Base-by-base conservation (phyloP, 805 yeast species). In the Saturnispora dispora region DNA sequence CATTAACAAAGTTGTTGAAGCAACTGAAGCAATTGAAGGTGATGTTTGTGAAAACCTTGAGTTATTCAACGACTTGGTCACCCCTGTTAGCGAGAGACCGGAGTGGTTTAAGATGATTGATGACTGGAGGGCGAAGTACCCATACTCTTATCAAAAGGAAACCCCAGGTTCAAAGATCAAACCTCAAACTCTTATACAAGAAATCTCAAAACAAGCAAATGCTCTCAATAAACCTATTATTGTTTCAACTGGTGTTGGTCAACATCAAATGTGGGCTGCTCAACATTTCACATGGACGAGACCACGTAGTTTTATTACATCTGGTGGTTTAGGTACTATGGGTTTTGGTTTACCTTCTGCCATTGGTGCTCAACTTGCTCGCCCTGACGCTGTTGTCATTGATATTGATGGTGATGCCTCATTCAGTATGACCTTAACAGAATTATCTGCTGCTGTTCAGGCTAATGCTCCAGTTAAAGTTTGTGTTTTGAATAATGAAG, bases 211-310 rank as follows among this genome's bases (percentile, higher is more conserved):
- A 55, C 83, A 89, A 60, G 82, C 89, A 32, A 68, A 72, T 47
- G 78, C 73, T 50, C 76, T 77, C 51, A 75, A 74, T 57, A 86
- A 80, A 63, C 90, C 86, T 60, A 89, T 88, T 53, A 80, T 90
- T 61, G 84, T 91, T 60, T 85, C 98, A 50, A 93, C 99, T 36
- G 99, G 99, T 77, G 98, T 93, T 49, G 99, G 99, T 55, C 99
- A 93, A 76, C 99, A 91, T 77, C 99, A 91, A 75, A 91, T 91
- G 99, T 91, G 99, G 99, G 95, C 98, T 37, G 98, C 98, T 28
- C 99, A 93, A 74, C 90, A 89, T 71, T 90, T 86, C 81, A 81
- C 89, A 48, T 91, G 97, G 96, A 84, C 82, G 55, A 72, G 78
- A 56, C 99, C 99, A 62, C 82, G 98, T 70, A 77, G 95, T 47